Percentiles rank a stretch among this genome's conserved stretches.
These are phyloP conservation scores for Citeromyces hawaiiensis DNA, from an alignment of 1,139 yeast species.

Conservation along the genomic window DNA sequence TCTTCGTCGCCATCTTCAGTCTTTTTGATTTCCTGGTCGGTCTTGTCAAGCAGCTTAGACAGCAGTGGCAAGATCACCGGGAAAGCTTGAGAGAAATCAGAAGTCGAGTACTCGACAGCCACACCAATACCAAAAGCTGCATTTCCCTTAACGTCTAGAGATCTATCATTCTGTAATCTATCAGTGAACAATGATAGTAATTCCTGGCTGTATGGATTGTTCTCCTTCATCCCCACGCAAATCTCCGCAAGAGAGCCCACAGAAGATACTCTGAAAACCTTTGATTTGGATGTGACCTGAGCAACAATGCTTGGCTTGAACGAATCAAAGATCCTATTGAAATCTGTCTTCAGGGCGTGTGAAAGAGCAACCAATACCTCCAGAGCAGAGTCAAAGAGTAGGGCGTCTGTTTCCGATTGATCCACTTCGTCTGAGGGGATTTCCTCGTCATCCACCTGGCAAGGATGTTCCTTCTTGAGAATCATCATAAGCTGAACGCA, in stretches of 20 bases:
- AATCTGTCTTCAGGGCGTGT: conserved; percentile 61
- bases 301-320: conserved; percentile 57
- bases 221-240: conserved; percentile 56
- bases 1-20: conserved; percentile 60
- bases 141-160: conserved; percentile 84
- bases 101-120: conserved; percentile 45
- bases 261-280: conserved; percentile 56
- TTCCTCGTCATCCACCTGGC: conserved; percentile 48
- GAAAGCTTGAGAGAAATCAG: conserved; percentile 51
- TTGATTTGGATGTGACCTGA: conserved; percentile 52
- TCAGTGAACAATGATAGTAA: conserved; percentile 57
- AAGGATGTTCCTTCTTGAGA: conserved; percentile 69
- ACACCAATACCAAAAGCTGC: conserved; percentile 96
- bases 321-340: conserved; percentile 55
- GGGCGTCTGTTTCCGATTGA: conserved; percentile 78
- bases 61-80: conserved; percentile 61
- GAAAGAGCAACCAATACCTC: conserved; percentile 77
- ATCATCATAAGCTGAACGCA: conserved; percentile 61
- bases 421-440: conserved; percentile 35
- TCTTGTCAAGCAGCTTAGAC: conserved; percentile 67
- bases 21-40: conserved; percentile 53
- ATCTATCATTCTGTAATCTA: conserved; percentile 62
- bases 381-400: conserved; percentile 71
- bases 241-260: conserved; percentile 90
- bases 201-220: conserved; percentile 57